Base-by-base conservation (phyloP, 2,329 filamentous ascomycete species). In the Leptographium lundbergii region DNA sequence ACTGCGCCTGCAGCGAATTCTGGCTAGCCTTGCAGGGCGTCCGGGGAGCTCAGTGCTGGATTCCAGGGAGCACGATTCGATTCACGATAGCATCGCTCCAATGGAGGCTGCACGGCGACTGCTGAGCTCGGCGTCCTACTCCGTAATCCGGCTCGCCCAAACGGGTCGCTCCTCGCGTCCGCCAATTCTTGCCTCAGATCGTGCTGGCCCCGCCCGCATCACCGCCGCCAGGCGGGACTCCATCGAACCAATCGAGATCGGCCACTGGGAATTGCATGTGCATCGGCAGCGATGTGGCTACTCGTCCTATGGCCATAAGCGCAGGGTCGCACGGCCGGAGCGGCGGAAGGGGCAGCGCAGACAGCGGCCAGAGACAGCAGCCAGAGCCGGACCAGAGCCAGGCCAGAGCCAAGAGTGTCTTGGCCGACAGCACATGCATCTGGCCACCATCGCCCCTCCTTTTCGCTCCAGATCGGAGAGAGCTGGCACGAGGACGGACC, bases 241-340 rank as follows among this genome's bases (percentile, higher is more conserved):
- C 51, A 54, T 54, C 51, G 51, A 54, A 36, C 51, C 51, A 54
- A 54, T 54, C 51, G 51, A 34, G 48, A 51, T 51, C 48, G 47
- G 48, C 25, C 48, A 29, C 24, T 51, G 48, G 17, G 48, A 29
- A 39, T 25, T 24, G 32, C 52, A 25, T 36, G 52, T 54, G 52
- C 52, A 54, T 36, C 34, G 11, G 34, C 19, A 19, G 22, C 47
- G 47, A 50, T 25, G 47, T 50, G 47, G 47, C 47, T 50, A 25
- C 10, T 7, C 14, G 19, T 42, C 17, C 39, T 42, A 42, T 19
- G 45, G 22, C 22, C 47, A 50, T 11, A 25, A 17, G 24, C 47
- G 22, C 47, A 50, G 24, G 47, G 47, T 50, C 9, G 47, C 47
- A 50, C 47, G 47, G 24, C 47, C 47, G 52, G 34, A 54, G 52